phyloP scores from a whole-genome alignment of 116 monocot genomes.

The Thalassia testudinum region DNA sequence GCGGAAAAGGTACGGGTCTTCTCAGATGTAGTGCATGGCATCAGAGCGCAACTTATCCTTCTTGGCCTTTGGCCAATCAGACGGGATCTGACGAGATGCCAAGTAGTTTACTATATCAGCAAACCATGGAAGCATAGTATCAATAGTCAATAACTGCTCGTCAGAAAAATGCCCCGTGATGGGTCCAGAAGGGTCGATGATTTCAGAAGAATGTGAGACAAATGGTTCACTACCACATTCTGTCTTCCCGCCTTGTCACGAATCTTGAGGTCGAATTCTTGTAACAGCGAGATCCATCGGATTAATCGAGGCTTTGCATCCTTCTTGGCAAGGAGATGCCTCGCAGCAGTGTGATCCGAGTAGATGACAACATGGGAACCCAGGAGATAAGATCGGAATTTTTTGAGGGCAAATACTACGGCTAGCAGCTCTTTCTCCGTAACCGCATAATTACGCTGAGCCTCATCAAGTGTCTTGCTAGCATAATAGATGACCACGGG shows the following conservation, averaged over 20 bases:
- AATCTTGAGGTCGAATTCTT: conserved; percentile 7
- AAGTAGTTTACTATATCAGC: conserved; percentile 6
- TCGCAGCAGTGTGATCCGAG: conserved; percentile 4
- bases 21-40: background rate
- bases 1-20: background rate
- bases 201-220: background rate
- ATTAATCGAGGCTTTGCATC: conserved; percentile 1
- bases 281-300: conserved; percentile 1
- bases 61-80: background rate
- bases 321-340: conserved; percentile 3
- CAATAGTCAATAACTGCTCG: background rate
- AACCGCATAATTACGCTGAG: background rate
- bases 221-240: background rate
- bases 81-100: background rate
- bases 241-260: background rate
- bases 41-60: background rate
- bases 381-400: background rate
- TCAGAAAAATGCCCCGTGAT: background rate
- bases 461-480: background rate
- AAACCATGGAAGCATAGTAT: conserved; percentile 1
- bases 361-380: background rate
- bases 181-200: too few relatives aligned
- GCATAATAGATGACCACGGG: background rate
- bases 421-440: conserved; percentile 1
- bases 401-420: conserved; percentile 1